Evolutionary conservation across 331 rosid species (phyloP).

Genomic region (Quercus phellos): DNA sequence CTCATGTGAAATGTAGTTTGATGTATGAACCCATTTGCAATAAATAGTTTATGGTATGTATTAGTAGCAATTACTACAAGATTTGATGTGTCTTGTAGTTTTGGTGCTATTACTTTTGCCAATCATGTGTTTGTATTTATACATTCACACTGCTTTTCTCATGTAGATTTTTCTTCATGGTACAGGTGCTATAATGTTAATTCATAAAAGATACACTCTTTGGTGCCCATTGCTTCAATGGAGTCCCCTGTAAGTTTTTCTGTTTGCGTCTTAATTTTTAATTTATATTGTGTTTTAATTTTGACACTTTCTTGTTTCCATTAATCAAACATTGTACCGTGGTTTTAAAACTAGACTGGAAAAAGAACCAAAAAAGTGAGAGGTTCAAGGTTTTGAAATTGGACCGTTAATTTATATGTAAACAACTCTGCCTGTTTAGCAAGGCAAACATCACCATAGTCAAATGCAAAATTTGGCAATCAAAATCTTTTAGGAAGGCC

Average conservation of each 20-base stretch:
- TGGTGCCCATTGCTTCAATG: slow-evolving; percentile 37
- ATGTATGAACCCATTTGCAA: background rate
- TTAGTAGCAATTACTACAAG: background rate
- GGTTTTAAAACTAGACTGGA: background rate
- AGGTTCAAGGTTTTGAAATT: no score
- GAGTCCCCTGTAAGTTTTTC: slow-evolving; percentile 50
- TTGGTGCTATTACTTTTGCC: background rate
- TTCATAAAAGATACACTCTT: slow-evolving; percentile 1
- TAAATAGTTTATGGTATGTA: background rate
- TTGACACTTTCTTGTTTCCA: background rate
- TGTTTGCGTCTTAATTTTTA: background rate
- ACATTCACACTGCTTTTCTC: background rate
- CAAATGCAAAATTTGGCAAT: no score
- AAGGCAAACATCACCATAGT: no score
- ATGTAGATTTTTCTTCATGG: background rate
- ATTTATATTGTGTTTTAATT: background rate
- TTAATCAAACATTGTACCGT: no score
- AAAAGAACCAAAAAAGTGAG: no score
- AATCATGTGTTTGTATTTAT: background rate
- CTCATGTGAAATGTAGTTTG: background rate
- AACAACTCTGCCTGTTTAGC: no score
- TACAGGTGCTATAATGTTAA: slow-evolving; percentile 32
- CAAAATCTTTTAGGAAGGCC: no score
- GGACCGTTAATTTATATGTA: no score
- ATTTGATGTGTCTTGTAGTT: slow-evolving; percentile 3